Conservation (phyloP, 257 asterid species). For the Petunia secreta region DNA sequence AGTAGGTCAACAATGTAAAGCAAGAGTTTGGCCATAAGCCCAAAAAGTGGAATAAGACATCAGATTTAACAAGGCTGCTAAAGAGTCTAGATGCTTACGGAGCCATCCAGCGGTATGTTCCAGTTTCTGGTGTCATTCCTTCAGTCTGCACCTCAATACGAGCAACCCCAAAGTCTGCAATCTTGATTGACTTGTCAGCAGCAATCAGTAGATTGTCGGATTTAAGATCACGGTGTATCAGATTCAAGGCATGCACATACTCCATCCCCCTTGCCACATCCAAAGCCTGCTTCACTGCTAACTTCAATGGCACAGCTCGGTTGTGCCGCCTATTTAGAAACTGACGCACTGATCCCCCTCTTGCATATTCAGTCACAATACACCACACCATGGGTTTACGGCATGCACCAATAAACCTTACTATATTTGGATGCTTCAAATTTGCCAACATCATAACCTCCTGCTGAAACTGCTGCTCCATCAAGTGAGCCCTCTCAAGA, state of each 20-base stretch:
- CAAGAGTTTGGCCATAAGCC: neutral
- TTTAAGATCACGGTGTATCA: slow-evolving; percentile 91
- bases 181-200: slow-evolving; percentile 91
- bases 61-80: slow-evolving; percentile 16
- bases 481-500: slow-evolving; percentile 71
- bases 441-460: slow-evolving; percentile 96
- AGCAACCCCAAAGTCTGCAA: slow-evolving; percentile 98
- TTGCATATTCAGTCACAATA: slow-evolving; percentile 95
- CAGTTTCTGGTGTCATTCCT: slow-evolving; percentile 99
- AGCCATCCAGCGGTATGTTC: slow-evolving; percentile 99
- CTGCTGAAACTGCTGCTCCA: slow-evolving; percentile 98
- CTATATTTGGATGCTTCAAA: slow-evolving; percentile 89
- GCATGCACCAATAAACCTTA: slow-evolving; percentile 90
- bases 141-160: slow-evolving; percentile 97
- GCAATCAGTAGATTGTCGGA: slow-evolving; percentile 92
- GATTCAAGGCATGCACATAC: slow-evolving; percentile 82
- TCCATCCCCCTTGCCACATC: slow-evolving; percentile 99
- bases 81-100: slow-evolving; percentile 68
- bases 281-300: slow-evolving; percentile 98
- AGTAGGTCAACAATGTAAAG: neutral
- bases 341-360: slow-evolving; percentile 95
- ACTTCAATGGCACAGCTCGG: slow-evolving; percentile 87
- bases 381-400: slow-evolving; percentile 99
- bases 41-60: slow-evolving; percentile 10
- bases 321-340: slow-evolving; percentile 78